Evolutionary conservation across 2,329 filamentous ascomycete species (phyloP).

Genomic region (Coccinonectria pachysandricola): DNA sequence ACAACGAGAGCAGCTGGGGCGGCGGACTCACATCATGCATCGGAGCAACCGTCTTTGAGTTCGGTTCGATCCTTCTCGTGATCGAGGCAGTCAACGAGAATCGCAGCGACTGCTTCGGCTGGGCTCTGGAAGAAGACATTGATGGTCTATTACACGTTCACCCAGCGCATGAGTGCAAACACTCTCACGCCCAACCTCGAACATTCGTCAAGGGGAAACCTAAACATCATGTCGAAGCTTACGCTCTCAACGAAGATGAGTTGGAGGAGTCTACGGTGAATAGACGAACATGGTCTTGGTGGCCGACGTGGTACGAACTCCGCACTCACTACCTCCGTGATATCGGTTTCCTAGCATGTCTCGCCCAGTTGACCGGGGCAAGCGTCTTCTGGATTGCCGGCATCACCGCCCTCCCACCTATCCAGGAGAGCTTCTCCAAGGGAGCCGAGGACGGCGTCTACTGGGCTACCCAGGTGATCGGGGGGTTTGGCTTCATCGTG

Average conservation of each 20-base stretch:
- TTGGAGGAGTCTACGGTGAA: no score
- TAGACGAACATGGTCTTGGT: slow-evolving; percentile 49
- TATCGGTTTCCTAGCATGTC: slow-evolving; percentile 53
- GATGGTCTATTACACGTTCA: slow-evolving; percentile 9
- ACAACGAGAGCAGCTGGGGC: slow-evolving; percentile 39
- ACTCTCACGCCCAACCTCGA: slow-evolving; percentile 17
- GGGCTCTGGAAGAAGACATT: slow-evolving; percentile 42
- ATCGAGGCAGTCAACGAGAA: slow-evolving; percentile 62
- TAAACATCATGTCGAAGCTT: background rate
- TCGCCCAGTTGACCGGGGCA: slow-evolving; percentile 46
- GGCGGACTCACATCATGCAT: slow-evolving; percentile 55
- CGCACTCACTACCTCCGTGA: slow-evolving; percentile 43
- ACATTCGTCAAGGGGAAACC: slow-evolving; percentile 10
- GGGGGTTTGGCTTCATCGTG: slow-evolving; percentile 51
- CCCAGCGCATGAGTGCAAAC: slow-evolving; percentile 12
- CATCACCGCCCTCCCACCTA: slow-evolving; percentile 48
- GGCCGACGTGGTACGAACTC: slow-evolving; percentile 46
- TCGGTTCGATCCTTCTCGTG: slow-evolving; percentile 52
- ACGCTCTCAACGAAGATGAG: slow-evolving; percentile 1
- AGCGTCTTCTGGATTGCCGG: slow-evolving; percentile 56
- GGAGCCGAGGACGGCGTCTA: slow-evolving; percentile 39
- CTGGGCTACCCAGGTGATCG: slow-evolving; percentile 51
- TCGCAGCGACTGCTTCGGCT: slow-evolving; percentile 55
- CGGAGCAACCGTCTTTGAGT: slow-evolving; percentile 57
- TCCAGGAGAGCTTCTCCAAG: slow-evolving; percentile 37